Conservation (phyloP, 176 grass and related monocot genomes). For the Oryza officinalis region DNA sequence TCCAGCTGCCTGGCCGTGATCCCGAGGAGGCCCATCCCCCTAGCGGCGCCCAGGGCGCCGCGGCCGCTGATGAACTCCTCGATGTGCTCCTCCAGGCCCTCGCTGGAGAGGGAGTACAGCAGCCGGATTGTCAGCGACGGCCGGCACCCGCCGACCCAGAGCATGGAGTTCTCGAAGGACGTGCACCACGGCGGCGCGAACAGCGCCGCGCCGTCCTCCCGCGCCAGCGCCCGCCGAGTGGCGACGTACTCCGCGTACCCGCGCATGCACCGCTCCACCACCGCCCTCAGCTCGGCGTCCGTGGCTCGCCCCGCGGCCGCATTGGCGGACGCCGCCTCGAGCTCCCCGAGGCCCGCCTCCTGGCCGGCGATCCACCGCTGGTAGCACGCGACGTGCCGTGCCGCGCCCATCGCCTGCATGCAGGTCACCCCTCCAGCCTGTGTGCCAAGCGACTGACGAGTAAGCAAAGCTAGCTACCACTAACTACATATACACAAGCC, state of each 20-base stretch:
- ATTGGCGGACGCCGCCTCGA: slow-evolving; percentile 21
- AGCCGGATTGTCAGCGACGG: slow-evolving; percentile 68
- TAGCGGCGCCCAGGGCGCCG: background rate
- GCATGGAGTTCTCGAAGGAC: slow-evolving; percentile 71
- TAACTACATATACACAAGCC: background rate
- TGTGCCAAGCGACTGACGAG: background rate
- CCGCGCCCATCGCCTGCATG: slow-evolving; percentile 4
- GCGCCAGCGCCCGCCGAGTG: slow-evolving; percentile 35
- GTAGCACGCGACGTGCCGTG: slow-evolving; percentile 39
- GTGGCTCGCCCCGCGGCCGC: slow-evolving; percentile 28
- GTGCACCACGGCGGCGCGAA: slow-evolving; percentile 75
- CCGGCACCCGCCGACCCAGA: slow-evolving; percentile 77
- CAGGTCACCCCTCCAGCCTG: background rate
- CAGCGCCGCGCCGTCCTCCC: slow-evolving; percentile 46
- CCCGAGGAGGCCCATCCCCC: slow-evolving; percentile 18
- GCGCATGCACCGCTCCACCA: slow-evolving; percentile 53
- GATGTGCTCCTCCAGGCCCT: slow-evolving; percentile 58
- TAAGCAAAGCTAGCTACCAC: background rate
- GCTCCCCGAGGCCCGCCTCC: slow-evolving; percentile 45
- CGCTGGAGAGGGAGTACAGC: slow-evolving; percentile 62
- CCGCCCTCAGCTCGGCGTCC: slow-evolving; percentile 46
- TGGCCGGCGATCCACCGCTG: slow-evolving; percentile 54
- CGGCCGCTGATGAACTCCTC: slow-evolving; percentile 29
- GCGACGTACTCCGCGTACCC: slow-evolving; percentile 59
- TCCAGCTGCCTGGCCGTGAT: slow-evolving; percentile 55